Evolutionary conservation across 352 stramenopile species (phyloP), one percentile per base, ranked within the genome.

Genomic region (Pythium graminicola): DNA sequence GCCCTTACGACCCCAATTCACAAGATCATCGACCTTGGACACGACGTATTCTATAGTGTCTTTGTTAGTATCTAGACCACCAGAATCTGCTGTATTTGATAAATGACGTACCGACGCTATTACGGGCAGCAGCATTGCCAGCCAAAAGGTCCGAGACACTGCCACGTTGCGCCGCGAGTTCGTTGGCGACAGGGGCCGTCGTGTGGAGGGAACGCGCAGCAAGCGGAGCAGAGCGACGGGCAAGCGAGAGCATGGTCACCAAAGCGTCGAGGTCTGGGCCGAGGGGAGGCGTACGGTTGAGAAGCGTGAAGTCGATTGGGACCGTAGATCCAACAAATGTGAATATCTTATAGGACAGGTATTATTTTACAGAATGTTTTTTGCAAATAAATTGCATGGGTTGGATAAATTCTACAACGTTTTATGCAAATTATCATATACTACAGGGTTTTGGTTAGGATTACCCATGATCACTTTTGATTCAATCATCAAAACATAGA

Each of bases 1-100:
- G 53, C 93, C 89, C 49, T 85, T 81, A 45, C 96, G 91, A 14
- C 92, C 95, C 96, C 96, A 99, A 74, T 99, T 99, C n/a, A 99
- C 92, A 19, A 99, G 74, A 50, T 99, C 95, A 64, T 99, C 96
- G 20, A 99, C 77, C 55, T 95, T 95, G 32, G 93, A 94, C 27
- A 99, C 91, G 16, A 98, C 92, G 69, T 98, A 99, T 69, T 99
- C 97, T 93, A 46, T n/a, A 41, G 35, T 16, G 6, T 14, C 26
- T 3, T 50, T 39, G 43, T 19, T 19, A 51, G 23, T 39, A 31
- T 11, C n/a, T 8, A 33, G 9, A 4, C 9, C 40, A 1, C 16
- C 16, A 53, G 40, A 22, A 17, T 9, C 54, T 4, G 26, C 26
- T n/a, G n/a, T n/a, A n/a, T n/a, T n/a, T n/a, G n/a, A n/a, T n/a